These are phyloP conservation scores for Boletus coccyginus DNA, from an alignment of 768 basidiomycete species.

Conservation along the genomic window DNA sequence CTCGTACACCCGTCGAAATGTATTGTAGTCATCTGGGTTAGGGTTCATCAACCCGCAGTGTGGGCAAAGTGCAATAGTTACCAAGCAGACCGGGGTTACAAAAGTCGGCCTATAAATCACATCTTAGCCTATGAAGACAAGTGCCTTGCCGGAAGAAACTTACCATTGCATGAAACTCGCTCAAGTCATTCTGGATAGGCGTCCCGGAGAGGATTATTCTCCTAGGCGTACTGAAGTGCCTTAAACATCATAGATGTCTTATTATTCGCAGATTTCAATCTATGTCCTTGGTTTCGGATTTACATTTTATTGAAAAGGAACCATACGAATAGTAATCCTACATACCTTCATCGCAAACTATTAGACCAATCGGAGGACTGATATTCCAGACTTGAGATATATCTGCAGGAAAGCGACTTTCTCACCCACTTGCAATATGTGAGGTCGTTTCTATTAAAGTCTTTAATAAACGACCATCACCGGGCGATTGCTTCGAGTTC, in stretches of 20 bases:
- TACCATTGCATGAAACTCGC: conserved; percentile 97
- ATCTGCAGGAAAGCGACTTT: background rate
- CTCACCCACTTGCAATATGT: conserved; percentile 59
- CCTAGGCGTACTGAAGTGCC: conserved; percentile 65
- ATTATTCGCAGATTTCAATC: conserved; percentile 87
- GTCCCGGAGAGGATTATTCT: conserved; percentile 93
- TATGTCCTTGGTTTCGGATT: conserved; percentile 58
- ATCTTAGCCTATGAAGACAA: background rate
- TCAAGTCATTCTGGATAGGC: conserved; percentile 93
- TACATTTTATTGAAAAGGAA: background rate
- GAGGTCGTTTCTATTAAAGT: conserved; percentile 46
- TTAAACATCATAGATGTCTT: conserved; percentile 90
- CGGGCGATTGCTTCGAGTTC: background rate
- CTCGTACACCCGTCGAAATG: conserved; percentile 83
- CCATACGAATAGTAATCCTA: background rate
- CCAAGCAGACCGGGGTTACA: conserved; percentile 91
- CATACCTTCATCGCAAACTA: conserved; percentile 93
- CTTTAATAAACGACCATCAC: background rate
- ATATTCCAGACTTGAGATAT: background rate
- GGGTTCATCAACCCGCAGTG: background rate
- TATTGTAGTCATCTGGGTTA: conserved; percentile 63
- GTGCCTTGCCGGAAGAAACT: conserved; percentile 13
- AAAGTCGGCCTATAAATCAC: conserved; percentile 68
- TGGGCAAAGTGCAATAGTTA: conserved; percentile 26
- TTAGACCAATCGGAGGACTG: conserved; percentile 88